Conservation (phyloP, 1,139 yeast species). For the Taphrina pruni region DNA sequence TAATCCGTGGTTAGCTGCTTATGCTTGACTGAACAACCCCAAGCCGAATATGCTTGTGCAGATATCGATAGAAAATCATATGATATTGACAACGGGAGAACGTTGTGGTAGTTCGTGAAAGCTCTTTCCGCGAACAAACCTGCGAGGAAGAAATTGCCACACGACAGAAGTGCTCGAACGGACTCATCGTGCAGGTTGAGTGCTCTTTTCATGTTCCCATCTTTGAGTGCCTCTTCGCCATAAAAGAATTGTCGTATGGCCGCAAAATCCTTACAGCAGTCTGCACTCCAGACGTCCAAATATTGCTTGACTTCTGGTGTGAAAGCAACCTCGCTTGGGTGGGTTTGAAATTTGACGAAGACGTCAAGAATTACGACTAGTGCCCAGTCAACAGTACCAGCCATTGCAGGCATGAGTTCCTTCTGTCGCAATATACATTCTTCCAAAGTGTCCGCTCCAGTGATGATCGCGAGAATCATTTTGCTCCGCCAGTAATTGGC, state of each 20-base stretch:
- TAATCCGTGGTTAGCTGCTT: conserved; percentile 1
- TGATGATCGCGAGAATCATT: neutral
- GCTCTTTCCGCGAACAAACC: conserved; percentile 19
- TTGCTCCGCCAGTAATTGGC: conserved; percentile 13
- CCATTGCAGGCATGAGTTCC: neutral
- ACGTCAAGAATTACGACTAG: neutral
- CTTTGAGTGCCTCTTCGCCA: neutral
- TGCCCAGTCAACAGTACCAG: conserved; percentile 17
- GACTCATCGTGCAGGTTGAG: conserved; percentile 8
- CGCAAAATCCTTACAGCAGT: conserved; percentile 11
- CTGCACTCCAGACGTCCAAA: neutral
- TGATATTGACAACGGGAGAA: neutral
- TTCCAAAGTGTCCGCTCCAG: neutral
- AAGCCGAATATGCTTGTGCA: neutral
- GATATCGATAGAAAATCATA: neutral
- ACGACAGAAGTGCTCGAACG: neutral
- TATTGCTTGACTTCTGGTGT: neutral
- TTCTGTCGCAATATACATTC: neutral
- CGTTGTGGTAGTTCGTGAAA: neutral
- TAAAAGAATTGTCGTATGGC: conserved; percentile 7
- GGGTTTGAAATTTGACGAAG: neutral
- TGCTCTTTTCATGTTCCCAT: neutral
- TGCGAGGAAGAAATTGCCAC: neutral
- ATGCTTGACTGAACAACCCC: conserved; percentile 7
- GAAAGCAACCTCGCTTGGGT: neutral